Evolutionary conservation across 345 rosid genomes (phyloP).

Genomic region (Salix caprea): DNA sequence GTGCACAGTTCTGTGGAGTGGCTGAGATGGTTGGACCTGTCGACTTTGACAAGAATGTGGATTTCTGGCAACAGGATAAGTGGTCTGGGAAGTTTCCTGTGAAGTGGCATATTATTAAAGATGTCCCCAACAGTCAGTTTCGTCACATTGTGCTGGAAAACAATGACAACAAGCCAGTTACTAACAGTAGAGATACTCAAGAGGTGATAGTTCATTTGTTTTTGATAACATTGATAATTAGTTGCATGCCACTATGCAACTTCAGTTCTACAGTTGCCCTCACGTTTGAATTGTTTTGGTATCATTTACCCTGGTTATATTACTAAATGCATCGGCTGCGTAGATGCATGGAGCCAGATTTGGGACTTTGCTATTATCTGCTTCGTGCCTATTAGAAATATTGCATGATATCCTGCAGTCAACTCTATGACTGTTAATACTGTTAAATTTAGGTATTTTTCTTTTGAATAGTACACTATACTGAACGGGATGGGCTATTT

Average conservation of each 20-base stretch:
- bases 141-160: slow-evolving; percentile 72
- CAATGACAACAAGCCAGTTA: slow-evolving; percentile 83
- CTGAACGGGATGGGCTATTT: not conserved
- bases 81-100: slow-evolving; percentile 89
- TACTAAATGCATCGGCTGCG: not conserved
- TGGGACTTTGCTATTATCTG: not conserved
- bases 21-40: slow-evolving; percentile 91
- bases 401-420: not conserved
- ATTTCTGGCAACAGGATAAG: slow-evolving; percentile 89
- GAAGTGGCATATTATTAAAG: slow-evolving; percentile 77
- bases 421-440: not conserved
- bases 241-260: slow-evolving; percentile 1
- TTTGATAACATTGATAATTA: not conserved
- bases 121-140: slow-evolving; percentile 76
- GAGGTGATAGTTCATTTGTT: slow-evolving; percentile 47
- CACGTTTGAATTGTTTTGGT: not conserved
- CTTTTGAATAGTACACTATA: not conserved
- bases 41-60: slow-evolving; percentile 70
- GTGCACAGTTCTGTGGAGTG: slow-evolving; percentile 83
- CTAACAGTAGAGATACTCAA: slow-evolving; percentile 91
- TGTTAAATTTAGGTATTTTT: not conserved
- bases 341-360: not conserved
- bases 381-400: not conserved
- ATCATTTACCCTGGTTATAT: not conserved
- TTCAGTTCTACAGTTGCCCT: not conserved